Evolutionary conservation across 192 early-diverging fungal species (phyloP).

Genomic region (Pilaira anomala): DNA sequence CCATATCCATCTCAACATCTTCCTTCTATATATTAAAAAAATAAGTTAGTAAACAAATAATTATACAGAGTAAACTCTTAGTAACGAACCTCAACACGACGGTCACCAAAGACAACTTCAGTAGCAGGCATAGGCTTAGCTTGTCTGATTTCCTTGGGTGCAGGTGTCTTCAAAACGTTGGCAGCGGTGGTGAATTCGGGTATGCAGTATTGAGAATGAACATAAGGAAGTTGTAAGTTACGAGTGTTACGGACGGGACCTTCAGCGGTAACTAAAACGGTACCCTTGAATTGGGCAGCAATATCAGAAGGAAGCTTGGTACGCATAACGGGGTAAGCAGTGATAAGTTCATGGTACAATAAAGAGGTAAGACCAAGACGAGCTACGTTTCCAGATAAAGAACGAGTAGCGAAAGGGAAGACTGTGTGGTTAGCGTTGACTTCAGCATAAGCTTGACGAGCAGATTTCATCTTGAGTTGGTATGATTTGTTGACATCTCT

Average conservation of each 20-base stretch:
- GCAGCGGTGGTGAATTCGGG: conserved; percentile 23
- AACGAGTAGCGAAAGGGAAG: conserved; percentile 72
- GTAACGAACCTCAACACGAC: conserved; percentile 13
- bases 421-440: conserved; percentile 60
- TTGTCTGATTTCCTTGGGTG: conserved; percentile 36
- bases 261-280: conserved; percentile 57
- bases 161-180: conserved; percentile 25
- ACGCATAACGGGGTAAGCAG: conserved; percentile 59
- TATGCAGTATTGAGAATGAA: conserved; percentile 67
- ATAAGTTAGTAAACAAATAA: not conserved
- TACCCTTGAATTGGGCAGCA: conserved; percentile 76
- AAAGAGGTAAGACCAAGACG: conserved; percentile 72
- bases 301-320: conserved; percentile 48
- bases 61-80: conserved; percentile 1
- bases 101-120: conserved; percentile 36
- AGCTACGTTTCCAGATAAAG: conserved; percentile 24
- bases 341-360: conserved; percentile 59
- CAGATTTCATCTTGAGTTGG: conserved; percentile 66
- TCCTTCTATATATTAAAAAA: conserved; percentile 6
- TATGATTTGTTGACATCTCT: conserved; percentile 73
- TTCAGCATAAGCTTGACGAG: conserved; percentile 59
- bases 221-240: conserved; percentile 66
- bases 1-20: conserved; percentile 25
- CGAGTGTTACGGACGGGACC: conserved; percentile 68
- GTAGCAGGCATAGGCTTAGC: conserved; percentile 24